Conservation (phyloP, 2,329 filamentous ascomycete species). For the Pseudocercospora cruenta region DNA sequence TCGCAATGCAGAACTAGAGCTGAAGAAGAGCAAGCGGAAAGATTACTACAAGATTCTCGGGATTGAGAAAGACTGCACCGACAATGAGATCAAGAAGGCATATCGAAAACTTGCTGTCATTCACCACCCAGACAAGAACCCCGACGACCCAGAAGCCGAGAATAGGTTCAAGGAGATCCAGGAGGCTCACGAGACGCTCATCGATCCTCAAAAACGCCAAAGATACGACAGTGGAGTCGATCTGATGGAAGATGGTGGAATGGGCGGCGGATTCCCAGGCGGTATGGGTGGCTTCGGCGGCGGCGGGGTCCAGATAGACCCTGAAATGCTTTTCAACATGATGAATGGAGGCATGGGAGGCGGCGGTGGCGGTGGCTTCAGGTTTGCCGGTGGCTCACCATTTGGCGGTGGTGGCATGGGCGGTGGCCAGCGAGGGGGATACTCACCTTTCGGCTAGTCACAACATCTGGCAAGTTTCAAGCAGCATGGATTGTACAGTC, state of each 20-base stretch:
- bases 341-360: constrained; percentile 61
- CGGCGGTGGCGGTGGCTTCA: constrained; percentile 51
- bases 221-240: constrained; percentile 93
- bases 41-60: constrained; percentile 99
- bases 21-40: constrained; percentile 97
- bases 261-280: constrained; percentile 51
- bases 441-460: constrained; percentile 25
- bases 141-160: constrained; percentile 79
- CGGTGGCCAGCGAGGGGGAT: constrained; percentile 21
- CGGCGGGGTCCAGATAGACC: constrained; percentile 63
- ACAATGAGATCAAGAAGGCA: constrained; percentile 90
- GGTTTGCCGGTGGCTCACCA: constrained; percentile 28
- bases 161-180: constrained; percentile 97
- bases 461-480: not conserved
- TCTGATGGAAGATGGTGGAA: constrained; percentile 64
- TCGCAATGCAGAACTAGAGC: constrained; percentile 84
- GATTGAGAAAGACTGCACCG: constrained; percentile 80
- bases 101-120: constrained; percentile 93
- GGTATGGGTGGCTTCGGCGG: constrained; percentile 45
- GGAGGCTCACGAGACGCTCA: constrained; percentile 94
- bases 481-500: not conserved
- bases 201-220: constrained; percentile 89
- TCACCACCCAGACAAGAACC: constrained; percentile 98
- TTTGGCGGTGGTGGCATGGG: constrained; percentile 22
- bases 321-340: constrained; percentile 81